Conservation (phyloP, 306 rosid species). For the Corylus avellana region DNA sequence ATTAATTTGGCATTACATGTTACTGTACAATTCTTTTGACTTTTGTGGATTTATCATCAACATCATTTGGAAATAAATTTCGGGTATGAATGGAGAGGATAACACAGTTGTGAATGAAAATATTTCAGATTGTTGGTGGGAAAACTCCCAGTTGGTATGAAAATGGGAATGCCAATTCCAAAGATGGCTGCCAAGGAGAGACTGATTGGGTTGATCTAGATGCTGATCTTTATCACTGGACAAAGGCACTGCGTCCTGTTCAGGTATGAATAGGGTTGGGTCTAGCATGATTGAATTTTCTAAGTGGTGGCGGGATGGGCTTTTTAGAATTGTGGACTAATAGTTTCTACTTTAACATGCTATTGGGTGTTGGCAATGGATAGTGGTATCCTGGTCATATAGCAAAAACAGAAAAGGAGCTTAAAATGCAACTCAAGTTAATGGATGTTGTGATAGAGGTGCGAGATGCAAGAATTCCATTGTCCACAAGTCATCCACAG, state of each 20-base stretch:
- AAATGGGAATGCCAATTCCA: conserved; percentile 35
- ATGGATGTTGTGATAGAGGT: conserved; percentile 97
- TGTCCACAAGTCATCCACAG: conserved; percentile 95
- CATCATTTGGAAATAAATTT: not conserved
- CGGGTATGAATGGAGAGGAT: not conserved
- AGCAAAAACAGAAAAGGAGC: conserved; percentile 92
- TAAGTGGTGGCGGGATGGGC: not conserved
- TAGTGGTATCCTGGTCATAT: conserved; percentile 99
- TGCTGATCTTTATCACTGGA: conserved; percentile 84
- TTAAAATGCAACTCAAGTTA: conserved; percentile 80
- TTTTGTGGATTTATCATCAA: not conserved
- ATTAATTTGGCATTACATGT: not conserved
- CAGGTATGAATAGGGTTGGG: conserved; percentile 52
- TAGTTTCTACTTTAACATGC: conserved; percentile 13
- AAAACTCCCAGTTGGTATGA: conserved; percentile 43
- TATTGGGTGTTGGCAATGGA: conserved; percentile 33
- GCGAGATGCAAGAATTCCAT: conserved; percentile 87
- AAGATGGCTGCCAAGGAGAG: conserved; percentile 38
- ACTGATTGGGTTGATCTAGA: conserved; percentile 69
- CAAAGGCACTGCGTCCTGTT: conserved; percentile 77
- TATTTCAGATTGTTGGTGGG: conserved; percentile 78
- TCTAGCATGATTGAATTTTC: conserved; percentile 1
- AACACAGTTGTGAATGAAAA: conserved; percentile 12
- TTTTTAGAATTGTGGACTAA: not conserved
- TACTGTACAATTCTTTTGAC: not conserved